These are phyloP conservation scores for Neurospora tetraspora DNA, from an alignment of 495 filamentous ascomycete species.

Conservation along the genomic window DNA sequence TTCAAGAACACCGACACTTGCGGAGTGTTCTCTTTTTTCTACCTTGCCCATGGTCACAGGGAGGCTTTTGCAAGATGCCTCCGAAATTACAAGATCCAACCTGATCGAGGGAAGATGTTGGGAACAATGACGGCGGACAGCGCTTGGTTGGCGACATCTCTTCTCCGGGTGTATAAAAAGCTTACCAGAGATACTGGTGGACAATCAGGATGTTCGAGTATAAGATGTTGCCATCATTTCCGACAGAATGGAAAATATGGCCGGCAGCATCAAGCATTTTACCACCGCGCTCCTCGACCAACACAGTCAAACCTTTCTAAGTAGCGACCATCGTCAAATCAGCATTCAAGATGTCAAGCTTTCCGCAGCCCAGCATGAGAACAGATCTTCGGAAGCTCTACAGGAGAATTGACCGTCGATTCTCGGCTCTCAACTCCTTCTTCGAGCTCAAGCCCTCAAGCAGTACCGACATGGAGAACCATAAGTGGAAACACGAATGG, in stretches of 20 bases:
- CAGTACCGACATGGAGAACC: too few species aligned
- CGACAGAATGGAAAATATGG: background rate
- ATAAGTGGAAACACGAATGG: too few species aligned
- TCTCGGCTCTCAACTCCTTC: too few species aligned
- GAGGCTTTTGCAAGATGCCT: background rate
- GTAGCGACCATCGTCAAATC: too few species aligned
- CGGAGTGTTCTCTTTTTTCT: background rate
- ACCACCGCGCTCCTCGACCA: background rate
- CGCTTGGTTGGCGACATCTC: background rate
- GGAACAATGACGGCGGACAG: background rate
- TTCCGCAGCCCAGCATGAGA: too few species aligned
- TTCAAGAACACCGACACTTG: background rate
- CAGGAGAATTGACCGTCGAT: too few species aligned
- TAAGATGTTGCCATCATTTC: background rate
- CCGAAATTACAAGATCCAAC: background rate
- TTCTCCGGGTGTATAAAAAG: background rate
- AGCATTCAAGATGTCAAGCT: background rate
- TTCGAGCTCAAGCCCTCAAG: too few species aligned
- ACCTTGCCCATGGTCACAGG: background rate
- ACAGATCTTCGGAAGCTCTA: too few species aligned
- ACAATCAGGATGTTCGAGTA: rapidly evolving
- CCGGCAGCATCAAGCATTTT: background rate
- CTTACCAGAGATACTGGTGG: background rate
- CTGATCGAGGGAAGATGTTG: rapidly evolving
- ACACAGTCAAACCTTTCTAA: rapidly evolving